phyloP scores from a whole-genome alignment of 352 stramenopile species.

The Blastocystis sp. region DNA sequence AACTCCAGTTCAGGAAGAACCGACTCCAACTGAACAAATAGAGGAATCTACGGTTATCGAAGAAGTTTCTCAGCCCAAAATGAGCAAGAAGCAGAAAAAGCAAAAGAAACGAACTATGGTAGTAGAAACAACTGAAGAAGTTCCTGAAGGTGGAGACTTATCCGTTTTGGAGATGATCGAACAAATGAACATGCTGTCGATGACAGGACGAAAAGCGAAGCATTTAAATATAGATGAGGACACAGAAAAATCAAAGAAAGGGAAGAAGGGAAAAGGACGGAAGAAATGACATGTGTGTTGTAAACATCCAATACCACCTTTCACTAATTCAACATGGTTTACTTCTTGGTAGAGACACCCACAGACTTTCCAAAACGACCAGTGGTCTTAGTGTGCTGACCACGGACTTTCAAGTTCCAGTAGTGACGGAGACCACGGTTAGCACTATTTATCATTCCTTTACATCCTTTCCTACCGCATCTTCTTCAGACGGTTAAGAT shows the following conservation, averaged over 20 bases:
- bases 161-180: conserved; percentile 62
- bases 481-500: conserved; percentile 99
- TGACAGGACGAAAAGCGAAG: conserved; percentile 50
- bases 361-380: conserved; percentile 77
- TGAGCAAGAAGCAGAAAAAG: conserved; percentile 26
- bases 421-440: conserved; percentile 99
- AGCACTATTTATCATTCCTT: conserved; percentile 48
- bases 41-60: neutral
- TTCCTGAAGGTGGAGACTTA: neutral
- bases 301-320: conserved; percentile 55
- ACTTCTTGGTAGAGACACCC: conserved; percentile 67
- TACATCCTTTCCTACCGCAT: conserved; percentile 78
- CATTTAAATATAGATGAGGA: conserved; percentile 12
- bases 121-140: neutral
- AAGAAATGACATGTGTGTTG: neutral
- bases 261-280: conserved; percentile 54
- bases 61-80: neutral
- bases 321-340: conserved; percentile 18
- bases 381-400: conserved; percentile 99
- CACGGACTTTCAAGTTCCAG: conserved; percentile 97
- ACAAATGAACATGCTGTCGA: conserved; percentile 58
- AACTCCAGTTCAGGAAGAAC: neutral
- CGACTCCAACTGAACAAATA: neutral
- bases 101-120: conserved; percentile 22
- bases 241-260: conserved; percentile 15